Conservation (phyloP, 1,139 yeast species). For the Zygosaccharomyces pseudobailii region DNA sequence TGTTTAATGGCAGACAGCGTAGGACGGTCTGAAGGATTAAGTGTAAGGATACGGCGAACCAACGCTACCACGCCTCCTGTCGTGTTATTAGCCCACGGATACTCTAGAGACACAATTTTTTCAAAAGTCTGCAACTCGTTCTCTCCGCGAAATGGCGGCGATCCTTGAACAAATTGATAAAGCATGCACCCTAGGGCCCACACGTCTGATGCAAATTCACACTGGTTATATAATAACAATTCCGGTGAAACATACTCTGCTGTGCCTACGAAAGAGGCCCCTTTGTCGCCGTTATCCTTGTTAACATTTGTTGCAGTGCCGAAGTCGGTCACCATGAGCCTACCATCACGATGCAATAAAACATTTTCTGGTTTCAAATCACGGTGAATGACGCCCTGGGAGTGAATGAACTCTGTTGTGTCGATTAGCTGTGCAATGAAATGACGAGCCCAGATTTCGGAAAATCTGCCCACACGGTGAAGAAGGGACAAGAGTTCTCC, state of each 20-base stretch:
- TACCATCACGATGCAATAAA: conserved; percentile 56
- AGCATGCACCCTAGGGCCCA: conserved; percentile 84
- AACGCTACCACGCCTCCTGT: conserved; percentile 38
- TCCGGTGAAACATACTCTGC: conserved; percentile 82
- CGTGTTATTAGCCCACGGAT: conserved; percentile 45
- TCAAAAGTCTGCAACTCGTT: conserved; percentile 73
- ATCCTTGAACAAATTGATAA: conserved; percentile 70
- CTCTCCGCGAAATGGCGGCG: conserved; percentile 75
- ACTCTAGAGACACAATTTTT: conserved; percentile 59
- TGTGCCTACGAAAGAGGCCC: conserved; percentile 75
- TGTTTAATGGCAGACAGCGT: conserved; percentile 59
- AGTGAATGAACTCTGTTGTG: conserved; percentile 69
- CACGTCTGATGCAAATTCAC: conserved; percentile 70
- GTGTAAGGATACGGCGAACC: conserved; percentile 49
- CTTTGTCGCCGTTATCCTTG: conserved; percentile 36
- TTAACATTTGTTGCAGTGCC: conserved; percentile 67
- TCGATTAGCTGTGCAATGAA: conserved; percentile 70
- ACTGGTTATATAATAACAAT: conserved; percentile 58
- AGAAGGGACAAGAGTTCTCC: conserved; percentile 84
- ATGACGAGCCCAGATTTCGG: conserved; percentile 72
- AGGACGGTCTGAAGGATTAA: conserved; percentile 63
- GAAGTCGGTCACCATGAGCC: conserved; percentile 72
- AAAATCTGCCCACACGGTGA: conserved; percentile 71
- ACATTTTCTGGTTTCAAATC: conserved; percentile 79
- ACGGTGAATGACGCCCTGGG: conserved; percentile 72